phyloP scores from a whole-genome alignment of 2,329 filamentous ascomycete species.

The Mycosphaerella sp. region DNA sequence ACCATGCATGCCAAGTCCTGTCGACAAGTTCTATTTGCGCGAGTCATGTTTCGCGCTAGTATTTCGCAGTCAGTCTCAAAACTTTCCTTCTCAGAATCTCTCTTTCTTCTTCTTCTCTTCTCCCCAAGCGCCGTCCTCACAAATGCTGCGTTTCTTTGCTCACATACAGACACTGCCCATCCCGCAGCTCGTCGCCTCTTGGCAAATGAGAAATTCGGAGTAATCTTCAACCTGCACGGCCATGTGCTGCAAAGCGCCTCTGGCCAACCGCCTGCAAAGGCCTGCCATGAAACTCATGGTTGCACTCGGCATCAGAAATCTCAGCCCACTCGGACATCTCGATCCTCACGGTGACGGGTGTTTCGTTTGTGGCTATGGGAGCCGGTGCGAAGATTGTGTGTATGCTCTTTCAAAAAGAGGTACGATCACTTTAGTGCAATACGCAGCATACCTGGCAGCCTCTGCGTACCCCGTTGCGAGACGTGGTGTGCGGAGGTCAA shows the following conservation, averaged over 20 bases:
- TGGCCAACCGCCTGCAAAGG: constrained; percentile 70
- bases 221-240: constrained; percentile 63
- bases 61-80: constrained; percentile 1
- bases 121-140: constrained; percentile 70
- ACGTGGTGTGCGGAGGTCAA: constrained; percentile 34
- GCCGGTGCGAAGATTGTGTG: constrained; percentile 91
- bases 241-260: constrained; percentile 25
- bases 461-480: constrained; percentile 12
- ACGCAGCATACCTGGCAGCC: constrained; percentile 63
- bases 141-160: constrained; percentile 96
- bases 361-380: constrained; percentile 60
- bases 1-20: no score
- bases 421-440: constrained; percentile 77
- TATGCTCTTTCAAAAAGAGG: constrained; percentile 30
- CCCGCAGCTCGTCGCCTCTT: constrained; percentile 24
- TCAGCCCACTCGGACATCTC: constrained; percentile 46
- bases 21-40: not conserved
- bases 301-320: constrained; percentile 91
- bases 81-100: constrained; percentile 5
- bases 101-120: constrained; percentile 18
- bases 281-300: constrained; percentile 71
- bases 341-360: not conserved
- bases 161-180: constrained; percentile 54
- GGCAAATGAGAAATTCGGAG: constrained; percentile 99
- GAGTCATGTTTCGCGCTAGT: constrained; percentile 5